Evolutionary conservation across 2,329 filamentous ascomycete species (phyloP), one percentile per base, ranked within the genome.

Genomic region (Colletotrichum musae): DNA sequence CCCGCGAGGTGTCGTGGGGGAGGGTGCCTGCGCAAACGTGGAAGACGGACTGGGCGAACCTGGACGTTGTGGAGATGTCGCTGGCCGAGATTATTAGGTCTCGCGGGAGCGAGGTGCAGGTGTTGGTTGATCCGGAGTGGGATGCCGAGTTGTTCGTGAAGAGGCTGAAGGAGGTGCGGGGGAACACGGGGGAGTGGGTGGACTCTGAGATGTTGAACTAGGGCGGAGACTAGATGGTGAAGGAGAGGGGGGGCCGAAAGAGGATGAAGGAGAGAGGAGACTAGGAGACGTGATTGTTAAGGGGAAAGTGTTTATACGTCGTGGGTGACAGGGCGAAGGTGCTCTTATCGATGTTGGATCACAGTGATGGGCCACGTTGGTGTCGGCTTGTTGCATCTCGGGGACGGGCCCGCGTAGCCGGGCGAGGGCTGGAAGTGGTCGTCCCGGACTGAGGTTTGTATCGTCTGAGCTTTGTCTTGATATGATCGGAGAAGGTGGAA

Each of bases 111-210:
- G 10, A 57, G 13, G 6, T 63, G 1, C 9, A 57, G 13, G 15
- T 57, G 4, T 0, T 57, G 2, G 5, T 56, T 36, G 51, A 67
- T 12, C 3, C 21, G 3, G 24, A 45, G 1, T 51, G 43, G 51
- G 24, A 62, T 97, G 45, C 15, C 16, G 41, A 43, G 41, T 4
- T 16, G 15, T 43, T 43, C 41, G 13, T 43, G 41, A n/a, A 43
- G 15, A 43, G 41, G 15, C 6, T 43, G 41, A n/a, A 12, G 41
- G 41, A 43, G 6, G 41, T 15, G 41, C 10, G 13, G 13, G 41
- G 16, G 41, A 43, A 43, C 10, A 43, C 16, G 41, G 41, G 21
- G 21, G 21, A 24, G 21, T 24, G 21, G 21, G 21, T 24, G 21
- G 21, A 24, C 21, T 24, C 21, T 4, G 21, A 24, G 21, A 24